Percentiles rank a stretch among this genome's conserved stretches.
These are phyloP conservation scores for Hypoxylon rickii DNA, from an alignment of 495 filamentous ascomycete genomes.

Conservation along the genomic window DNA sequence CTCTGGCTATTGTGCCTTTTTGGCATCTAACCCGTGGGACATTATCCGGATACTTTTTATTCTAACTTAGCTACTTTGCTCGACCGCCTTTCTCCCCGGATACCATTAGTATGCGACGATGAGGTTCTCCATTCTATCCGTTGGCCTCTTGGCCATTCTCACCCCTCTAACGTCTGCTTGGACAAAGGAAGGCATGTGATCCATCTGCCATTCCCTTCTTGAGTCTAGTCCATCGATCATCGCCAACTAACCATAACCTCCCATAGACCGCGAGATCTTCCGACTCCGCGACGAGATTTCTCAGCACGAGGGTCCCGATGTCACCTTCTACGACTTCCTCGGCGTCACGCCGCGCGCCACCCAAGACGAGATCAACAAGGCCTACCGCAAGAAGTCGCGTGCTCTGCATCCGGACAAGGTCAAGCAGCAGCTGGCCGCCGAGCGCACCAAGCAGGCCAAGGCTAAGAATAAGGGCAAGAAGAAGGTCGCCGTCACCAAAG, in stretches of 20 bases:
- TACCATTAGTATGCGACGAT: constrained; percentile 44
- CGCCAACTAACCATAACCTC: constrained; percentile 4
- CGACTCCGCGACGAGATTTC: constrained; percentile 84
- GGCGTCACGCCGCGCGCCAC: constrained; percentile 71
- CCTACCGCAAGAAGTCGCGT: constrained; percentile 84
- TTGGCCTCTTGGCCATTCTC: constrained; percentile 62
- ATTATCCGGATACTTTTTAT: constrained; percentile 5
- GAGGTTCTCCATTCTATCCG: constrained; percentile 55
- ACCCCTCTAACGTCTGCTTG: constrained; percentile 71
- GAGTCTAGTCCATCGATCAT: too few species aligned
- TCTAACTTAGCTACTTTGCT: too few species aligned
- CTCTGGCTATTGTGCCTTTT: constrained; percentile 19
- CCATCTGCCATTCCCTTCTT: background rate
- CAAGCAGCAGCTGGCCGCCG: constrained; percentile 76
- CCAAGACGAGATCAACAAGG: constrained; percentile 90
- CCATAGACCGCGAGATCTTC: constrained; percentile 94
- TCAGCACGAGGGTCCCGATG: constrained; percentile 72
- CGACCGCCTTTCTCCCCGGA: too few species aligned
- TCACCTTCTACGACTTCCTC: constrained; percentile 95
- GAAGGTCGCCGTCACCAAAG: constrained; percentile 67
- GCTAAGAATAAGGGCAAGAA: constrained; percentile 55
- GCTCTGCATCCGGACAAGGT: constrained; percentile 94
- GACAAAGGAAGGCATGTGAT: constrained; percentile 76
- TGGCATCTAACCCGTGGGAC: constrained; percentile 19
- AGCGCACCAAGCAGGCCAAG: constrained; percentile 63